Conservation (phyloP, 2,329 filamentous ascomycete species). For the Metarhizium robertsii region DNA sequence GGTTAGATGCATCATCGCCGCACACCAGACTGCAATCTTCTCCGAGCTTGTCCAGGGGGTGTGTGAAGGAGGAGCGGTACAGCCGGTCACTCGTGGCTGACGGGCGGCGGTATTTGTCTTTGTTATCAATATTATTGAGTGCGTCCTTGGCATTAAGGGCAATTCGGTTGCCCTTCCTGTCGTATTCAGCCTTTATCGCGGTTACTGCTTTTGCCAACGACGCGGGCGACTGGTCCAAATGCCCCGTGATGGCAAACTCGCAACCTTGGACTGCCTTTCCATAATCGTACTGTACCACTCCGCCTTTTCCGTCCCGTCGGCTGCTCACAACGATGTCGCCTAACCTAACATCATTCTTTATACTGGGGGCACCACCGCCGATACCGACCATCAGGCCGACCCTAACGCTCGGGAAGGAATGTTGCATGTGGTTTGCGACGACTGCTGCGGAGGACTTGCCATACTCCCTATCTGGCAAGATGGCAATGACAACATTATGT, state of each 20-base stretch:
- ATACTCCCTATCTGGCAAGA: slow-evolving; percentile 4
- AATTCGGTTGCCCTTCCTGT: slow-evolving; percentile 3
- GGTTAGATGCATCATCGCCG: neutral
- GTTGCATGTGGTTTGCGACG: slow-evolving; percentile 17
- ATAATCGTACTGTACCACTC: slow-evolving; percentile 15
- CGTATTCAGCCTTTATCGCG: neutral
- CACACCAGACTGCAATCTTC: neutral
- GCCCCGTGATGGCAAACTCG: slow-evolving; percentile 2
- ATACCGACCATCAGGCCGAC: slow-evolving; percentile 10
- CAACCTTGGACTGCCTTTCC: slow-evolving; percentile 10
- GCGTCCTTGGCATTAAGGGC: neutral
- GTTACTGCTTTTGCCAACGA: slow-evolving; percentile 5
- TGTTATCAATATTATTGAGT: neutral
- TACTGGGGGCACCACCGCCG: slow-evolving; percentile 23
- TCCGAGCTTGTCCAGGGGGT: neutral
- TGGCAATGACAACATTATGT: slow-evolving; percentile 11
- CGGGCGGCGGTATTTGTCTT: neutral
- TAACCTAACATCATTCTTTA: slow-evolving; percentile 20
- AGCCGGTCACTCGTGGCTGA: too few relatives aligned
- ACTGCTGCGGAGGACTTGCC: slow-evolving; percentile 8
- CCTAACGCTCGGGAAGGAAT: slow-evolving; percentile 19
- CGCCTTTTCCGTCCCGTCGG: neutral
- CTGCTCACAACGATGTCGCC: slow-evolving; percentile 15
- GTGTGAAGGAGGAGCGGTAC: neutral
- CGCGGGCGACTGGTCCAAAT: slow-evolving; percentile 9